Conservation (phyloP, 495 filamentous ascomycete genomes). For the Beverwykella pulmonaria region DNA sequence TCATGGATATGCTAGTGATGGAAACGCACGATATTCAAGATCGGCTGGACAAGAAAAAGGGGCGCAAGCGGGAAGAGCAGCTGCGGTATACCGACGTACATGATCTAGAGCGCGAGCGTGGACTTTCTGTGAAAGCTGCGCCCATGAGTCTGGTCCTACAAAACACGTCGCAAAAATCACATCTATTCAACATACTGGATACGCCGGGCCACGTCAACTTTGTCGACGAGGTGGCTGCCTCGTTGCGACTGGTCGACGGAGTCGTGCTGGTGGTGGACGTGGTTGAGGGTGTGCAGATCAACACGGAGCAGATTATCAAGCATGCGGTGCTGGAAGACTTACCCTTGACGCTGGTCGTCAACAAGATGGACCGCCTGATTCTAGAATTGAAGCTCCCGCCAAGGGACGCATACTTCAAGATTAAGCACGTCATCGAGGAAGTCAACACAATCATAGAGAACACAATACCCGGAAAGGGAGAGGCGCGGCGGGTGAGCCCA, state of each 20-base stretch:
- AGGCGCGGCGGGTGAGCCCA: constrained; percentile 79
- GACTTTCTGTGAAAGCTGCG: constrained; percentile 89
- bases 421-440: constrained; percentile 97
- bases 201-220: constrained; percentile 98
- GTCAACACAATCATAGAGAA: constrained; percentile 95
- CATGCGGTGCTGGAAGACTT: constrained; percentile 90
- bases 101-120: constrained; percentile 82
- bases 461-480: constrained; percentile 80
- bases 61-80: constrained; percentile 84
- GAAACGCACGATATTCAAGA: constrained; percentile 88
- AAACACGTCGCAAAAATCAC: constrained; percentile 89
- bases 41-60: constrained; percentile 73
- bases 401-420: constrained; percentile 95
- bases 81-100: constrained; percentile 93
- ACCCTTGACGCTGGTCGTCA: constrained; percentile 85
- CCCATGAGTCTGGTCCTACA: constrained; percentile 94
- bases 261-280: constrained; percentile 93
- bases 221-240: constrained; percentile 91
- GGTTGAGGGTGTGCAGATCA: constrained; percentile 96
- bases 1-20: constrained; percentile 97
- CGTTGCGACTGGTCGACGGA: constrained; percentile 84
- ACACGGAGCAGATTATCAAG: constrained; percentile 95
- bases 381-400: constrained; percentile 94
- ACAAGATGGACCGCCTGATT: constrained; percentile 96
- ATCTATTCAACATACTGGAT: constrained; percentile 91